Percentiles rank a stretch among this genome's conserved stretches.
Conservation (phyloP, 345 rosid genomes). For the Rhodomyrtus tomentosa region DNA sequence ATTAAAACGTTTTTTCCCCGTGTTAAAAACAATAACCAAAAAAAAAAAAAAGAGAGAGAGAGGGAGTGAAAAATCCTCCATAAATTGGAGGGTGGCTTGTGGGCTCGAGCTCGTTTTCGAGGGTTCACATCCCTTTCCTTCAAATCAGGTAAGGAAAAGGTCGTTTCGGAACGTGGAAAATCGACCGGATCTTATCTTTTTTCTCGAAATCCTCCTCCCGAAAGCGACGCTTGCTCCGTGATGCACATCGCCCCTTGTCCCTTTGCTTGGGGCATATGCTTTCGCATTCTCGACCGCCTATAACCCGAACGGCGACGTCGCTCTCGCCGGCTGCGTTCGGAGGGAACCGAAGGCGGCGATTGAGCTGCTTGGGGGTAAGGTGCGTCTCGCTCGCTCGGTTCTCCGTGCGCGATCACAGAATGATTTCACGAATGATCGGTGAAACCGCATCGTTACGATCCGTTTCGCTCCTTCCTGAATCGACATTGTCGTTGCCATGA, state of each 20-base stretch:
- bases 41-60: too few species aligned
- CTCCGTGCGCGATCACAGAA: too few species aligned
- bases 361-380: background rate
- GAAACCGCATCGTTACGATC: fast-evolving
- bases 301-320: background rate
- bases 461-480: background rate
- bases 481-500: background rate
- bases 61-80: background rate
- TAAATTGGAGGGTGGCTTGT: background rate
- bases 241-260: background rate
- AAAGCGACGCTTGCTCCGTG: background rate
- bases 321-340: background rate
- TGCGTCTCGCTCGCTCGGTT: too few species aligned
- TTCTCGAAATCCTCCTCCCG: background rate
- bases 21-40: too few species aligned
- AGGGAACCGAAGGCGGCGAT: background rate
- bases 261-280: background rate
- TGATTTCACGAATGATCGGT: background rate
- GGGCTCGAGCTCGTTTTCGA: background rate
- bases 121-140: background rate
- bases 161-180: background rate
- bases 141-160: background rate
- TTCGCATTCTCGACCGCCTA: background rate
- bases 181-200: background rate
- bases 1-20: background rate